phyloP scores from a whole-genome alignment of 257 asterid genomes.

The Perilla frutescens region DNA sequence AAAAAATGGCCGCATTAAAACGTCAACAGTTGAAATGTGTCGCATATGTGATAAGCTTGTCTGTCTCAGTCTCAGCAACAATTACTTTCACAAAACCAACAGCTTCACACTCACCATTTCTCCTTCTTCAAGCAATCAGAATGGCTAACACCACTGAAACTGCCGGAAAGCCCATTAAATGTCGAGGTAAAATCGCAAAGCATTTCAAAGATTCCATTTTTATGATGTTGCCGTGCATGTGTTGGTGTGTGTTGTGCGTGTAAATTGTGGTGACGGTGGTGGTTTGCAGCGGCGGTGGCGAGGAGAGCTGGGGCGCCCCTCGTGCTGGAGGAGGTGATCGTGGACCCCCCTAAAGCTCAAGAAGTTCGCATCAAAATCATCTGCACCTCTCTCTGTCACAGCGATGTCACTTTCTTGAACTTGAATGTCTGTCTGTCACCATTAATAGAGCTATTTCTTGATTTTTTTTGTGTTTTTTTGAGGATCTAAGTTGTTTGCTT shows the following conservation, averaged over 20 bases:
- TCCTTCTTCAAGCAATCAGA: conserved; percentile 29
- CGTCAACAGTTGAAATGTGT: too few species aligned
- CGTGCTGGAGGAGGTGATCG: conserved; percentile 77
- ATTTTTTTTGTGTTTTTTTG: too few species aligned
- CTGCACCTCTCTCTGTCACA: conserved; percentile 77
- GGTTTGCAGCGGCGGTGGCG: conserved; percentile 83
- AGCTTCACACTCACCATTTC: too few species aligned
- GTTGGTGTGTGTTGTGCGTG: conserved; percentile 6
- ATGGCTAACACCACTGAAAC: conserved; percentile 22
- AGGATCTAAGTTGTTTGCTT: too few species aligned
- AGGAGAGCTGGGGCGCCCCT: conserved; percentile 75
- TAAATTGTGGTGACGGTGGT: conserved; percentile 15
- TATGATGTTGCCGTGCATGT: too few species aligned
- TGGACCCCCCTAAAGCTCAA: conserved; percentile 62
- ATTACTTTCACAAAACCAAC: too few species aligned
- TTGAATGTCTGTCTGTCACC: conserved; percentile 57
- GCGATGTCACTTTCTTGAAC: conserved; percentile 67
- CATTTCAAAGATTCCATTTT: too few species aligned
- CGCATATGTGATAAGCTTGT: too few species aligned
- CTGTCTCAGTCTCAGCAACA: too few species aligned
- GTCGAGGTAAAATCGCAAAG: conserved; percentile 66
- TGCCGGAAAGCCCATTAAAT: conserved; percentile 70
- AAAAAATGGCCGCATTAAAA: too few species aligned
- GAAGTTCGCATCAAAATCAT: conserved; percentile 85
- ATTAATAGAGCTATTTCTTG: too few species aligned